phyloP scores from a whole-genome alignment of 495 filamentous ascomycete species.

The Podospora conica region DNA sequence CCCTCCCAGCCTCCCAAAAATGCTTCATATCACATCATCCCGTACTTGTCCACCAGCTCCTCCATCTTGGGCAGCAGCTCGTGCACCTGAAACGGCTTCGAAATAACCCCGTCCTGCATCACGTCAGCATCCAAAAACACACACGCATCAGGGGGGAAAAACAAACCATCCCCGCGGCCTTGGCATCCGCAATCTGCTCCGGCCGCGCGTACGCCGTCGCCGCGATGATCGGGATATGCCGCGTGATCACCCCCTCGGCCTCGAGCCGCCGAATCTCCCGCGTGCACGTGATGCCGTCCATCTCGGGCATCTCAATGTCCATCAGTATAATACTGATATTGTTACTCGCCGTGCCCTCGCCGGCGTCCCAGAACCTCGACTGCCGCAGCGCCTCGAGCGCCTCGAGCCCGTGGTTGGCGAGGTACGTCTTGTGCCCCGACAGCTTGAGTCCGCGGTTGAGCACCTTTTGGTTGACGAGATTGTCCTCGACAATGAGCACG shows the following conservation, averaged over 20 bases:
- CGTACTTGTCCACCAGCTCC: conserved; percentile 35
- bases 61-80: conserved; percentile 67
- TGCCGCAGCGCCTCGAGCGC: conserved; percentile 50
- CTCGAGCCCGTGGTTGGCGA: conserved; percentile 77
- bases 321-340: conserved; percentile 65
- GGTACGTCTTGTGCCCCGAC: conserved; percentile 58
- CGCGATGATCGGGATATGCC: conserved; percentile 70
- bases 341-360: conserved; percentile 6
- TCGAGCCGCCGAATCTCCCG: conserved; percentile 62
- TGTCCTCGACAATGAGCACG: conserved; percentile 76
- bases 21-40: neutral
- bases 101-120: conserved; percentile 65
- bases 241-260: conserved; percentile 39
- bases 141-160: neutral
- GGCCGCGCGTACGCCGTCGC: conserved; percentile 73
- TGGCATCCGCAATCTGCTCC: conserved; percentile 55
- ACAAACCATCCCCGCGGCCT: conserved; percentile 47
- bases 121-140: conserved; percentile 36
- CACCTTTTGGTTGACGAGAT: conserved; percentile 73
- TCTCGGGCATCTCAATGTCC: conserved; percentile 85
- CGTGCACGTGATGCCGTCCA: conserved; percentile 76
- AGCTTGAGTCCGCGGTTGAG: conserved; percentile 64
- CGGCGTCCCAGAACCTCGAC: conserved; percentile 42
- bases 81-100: conserved; percentile 70
- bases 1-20: neutral